phyloP scores from a whole-genome alignment of 371 early-diverging fungal genomes.

The Mortierella sp. region DNA sequence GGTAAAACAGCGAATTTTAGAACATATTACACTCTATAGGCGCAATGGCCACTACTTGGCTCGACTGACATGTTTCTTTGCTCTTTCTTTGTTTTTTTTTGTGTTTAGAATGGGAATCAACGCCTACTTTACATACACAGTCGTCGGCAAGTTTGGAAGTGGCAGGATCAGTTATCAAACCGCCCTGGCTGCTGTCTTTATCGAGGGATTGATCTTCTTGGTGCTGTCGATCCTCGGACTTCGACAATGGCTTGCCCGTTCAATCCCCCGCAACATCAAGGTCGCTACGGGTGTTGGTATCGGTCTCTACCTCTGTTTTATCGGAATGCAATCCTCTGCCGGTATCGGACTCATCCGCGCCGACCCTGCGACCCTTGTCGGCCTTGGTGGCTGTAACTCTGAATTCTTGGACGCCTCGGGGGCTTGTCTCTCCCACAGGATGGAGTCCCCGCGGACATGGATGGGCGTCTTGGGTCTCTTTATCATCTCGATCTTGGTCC shows the following conservation, averaged over 20 bases:
- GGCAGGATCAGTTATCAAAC: conserved; percentile 75
- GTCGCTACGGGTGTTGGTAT: conserved; percentile 82
- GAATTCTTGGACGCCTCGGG: conserved; percentile 62
- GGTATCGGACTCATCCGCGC: conserved; percentile 81
- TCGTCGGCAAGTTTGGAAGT: conserved; percentile 82
- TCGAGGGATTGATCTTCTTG: conserved; percentile 83
- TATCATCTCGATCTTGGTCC: conserved; percentile 70
- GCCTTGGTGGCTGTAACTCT: conserved; percentile 75
- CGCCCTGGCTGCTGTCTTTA: conserved; percentile 80
- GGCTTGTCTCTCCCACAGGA: conserved; percentile 65
- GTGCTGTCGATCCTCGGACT: conserved; percentile 79
- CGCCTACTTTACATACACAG: conserved; percentile 84
- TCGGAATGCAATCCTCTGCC: conserved; percentile 81
- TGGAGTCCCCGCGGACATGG: conserved; percentile 77
- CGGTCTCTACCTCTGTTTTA: conserved; percentile 80
- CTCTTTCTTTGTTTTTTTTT: neutral
- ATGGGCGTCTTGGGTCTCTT: conserved; percentile 81
- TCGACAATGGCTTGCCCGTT: conserved; percentile 81
- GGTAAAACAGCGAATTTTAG: too few species aligned
- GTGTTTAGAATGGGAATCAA: conserved; percentile 75
- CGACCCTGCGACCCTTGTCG: conserved; percentile 73
- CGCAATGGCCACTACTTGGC: too few species aligned
- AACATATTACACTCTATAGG: too few species aligned
- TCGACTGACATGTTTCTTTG: conserved; percentile 7
- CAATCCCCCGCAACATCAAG: conserved; percentile 79